Conservation (phyloP, 805 yeast species). For the Ogataea neopini region DNA sequence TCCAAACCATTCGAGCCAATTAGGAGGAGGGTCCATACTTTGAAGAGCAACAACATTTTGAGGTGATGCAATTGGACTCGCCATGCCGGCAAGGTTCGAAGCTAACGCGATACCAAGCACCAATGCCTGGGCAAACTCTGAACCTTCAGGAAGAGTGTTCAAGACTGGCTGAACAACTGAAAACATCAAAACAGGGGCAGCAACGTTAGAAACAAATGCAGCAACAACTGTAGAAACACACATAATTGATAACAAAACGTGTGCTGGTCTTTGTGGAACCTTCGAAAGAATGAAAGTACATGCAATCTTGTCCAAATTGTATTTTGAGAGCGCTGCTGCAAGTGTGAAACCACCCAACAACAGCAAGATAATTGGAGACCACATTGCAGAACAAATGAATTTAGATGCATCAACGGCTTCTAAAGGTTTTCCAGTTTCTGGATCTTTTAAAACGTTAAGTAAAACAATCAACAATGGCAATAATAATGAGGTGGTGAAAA, state of each 20-base stretch:
- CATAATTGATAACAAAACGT: slow-evolving; percentile 80
- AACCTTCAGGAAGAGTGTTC: slow-evolving; percentile 77
- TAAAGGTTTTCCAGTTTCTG: slow-evolving; percentile 51
- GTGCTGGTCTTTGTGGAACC: slow-evolving; percentile 85
- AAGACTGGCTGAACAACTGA: slow-evolving; percentile 89
- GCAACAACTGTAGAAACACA: slow-evolving; percentile 80
- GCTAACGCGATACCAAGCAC: slow-evolving; percentile 92
- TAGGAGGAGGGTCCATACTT: slow-evolving; percentile 77
- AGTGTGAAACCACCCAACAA: slow-evolving; percentile 91
- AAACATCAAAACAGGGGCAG: slow-evolving; percentile 92
- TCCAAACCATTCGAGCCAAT: slow-evolving; percentile 94
- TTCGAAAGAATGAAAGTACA: slow-evolving; percentile 79
- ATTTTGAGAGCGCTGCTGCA: slow-evolving; percentile 92
- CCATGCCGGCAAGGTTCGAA: slow-evolving; percentile 94
- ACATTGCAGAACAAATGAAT: slow-evolving; percentile 83
- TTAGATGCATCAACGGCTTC: slow-evolving; percentile 69
- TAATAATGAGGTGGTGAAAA: slow-evolving; percentile 83
- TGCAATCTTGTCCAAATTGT: slow-evolving; percentile 80
- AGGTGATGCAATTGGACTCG: slow-evolving; percentile 96
- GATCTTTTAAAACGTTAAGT: slow-evolving; percentile 66
- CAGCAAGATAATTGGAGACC: slow-evolving; percentile 91
- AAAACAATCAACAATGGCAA: slow-evolving; percentile 81
- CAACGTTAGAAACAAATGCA: slow-evolving; percentile 97
- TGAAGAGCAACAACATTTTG: slow-evolving; percentile 92
- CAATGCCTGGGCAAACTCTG: slow-evolving; percentile 78